Percentiles rank a stretch among this genome's conserved stretches.
These are phyloP conservation scores for Mortierella sp. DNA, from an alignment of 371 early-diverging fungal species.

Conservation along the genomic window DNA sequence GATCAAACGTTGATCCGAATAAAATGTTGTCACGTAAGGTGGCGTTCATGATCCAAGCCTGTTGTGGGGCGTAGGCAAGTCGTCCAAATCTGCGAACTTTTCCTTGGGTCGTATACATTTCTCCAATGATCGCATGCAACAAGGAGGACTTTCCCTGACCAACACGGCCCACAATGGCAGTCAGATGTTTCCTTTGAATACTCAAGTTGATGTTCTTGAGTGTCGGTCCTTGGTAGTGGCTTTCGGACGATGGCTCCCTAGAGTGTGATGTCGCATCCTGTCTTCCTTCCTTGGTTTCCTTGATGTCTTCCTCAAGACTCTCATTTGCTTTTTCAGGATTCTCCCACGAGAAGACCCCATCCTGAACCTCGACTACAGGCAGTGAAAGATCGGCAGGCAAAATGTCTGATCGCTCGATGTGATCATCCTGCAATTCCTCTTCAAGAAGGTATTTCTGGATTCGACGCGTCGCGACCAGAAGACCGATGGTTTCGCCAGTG, in stretches of 20 bases:
- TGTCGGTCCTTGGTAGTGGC: conserved; percentile 56
- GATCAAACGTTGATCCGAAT: conserved; percentile 60
- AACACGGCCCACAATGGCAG: conserved; percentile 83
- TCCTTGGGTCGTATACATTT: conserved; percentile 54
- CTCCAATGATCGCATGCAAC: conserved; percentile 57
- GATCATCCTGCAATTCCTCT: conserved; percentile 42
- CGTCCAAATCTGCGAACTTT: conserved; percentile 48
- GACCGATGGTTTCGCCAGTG: conserved; percentile 17
- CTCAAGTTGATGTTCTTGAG: conserved; percentile 73
- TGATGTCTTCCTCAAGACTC: no score
- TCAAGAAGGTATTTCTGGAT: conserved; percentile 38
- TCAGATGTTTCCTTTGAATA: conserved; percentile 65
- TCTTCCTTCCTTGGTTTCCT: background rate
- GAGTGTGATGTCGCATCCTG: background rate
- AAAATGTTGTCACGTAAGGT: conserved; percentile 64
- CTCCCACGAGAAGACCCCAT: conserved; percentile 28
- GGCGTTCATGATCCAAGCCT: conserved; percentile 84
- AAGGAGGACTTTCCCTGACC: conserved; percentile 70
- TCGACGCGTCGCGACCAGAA: conserved; percentile 33
- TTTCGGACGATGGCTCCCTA: conserved; percentile 11
- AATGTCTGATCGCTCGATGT: conserved; percentile 39
- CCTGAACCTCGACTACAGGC: conserved; percentile 2
- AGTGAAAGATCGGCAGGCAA: background rate
- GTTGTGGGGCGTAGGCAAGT: conserved; percentile 79
- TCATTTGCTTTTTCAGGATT: background rate